Percentiles rank a stretch among this genome's conserved stretches.
phyloP scores from a whole-genome alignment of 2,329 filamentous ascomycete species.

The Stachybotrys chartarum region DNA sequence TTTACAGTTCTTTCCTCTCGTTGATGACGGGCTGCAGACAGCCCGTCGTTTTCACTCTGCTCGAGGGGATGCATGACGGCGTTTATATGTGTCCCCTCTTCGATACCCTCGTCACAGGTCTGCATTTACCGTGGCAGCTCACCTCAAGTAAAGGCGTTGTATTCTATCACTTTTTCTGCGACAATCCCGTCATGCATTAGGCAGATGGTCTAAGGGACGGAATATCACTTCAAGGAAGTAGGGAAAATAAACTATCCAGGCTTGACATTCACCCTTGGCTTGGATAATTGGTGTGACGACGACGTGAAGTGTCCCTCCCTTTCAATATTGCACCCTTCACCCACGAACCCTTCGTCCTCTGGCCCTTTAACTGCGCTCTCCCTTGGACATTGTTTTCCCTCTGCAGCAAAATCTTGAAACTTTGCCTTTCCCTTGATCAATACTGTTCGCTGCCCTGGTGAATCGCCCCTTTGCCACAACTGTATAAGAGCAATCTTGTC shows the following conservation, averaged over 20 bases:
- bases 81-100: slow-evolving; percentile 20
- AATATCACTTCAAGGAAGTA: too few relatives aligned
- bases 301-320: not conserved
- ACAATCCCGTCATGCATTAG: too few relatives aligned
- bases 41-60: not conserved
- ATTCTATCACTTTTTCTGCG: slow-evolving; percentile 2
- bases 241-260: too few relatives aligned
- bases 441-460: not conserved
- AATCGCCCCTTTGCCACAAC: not conserved
- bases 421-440: not conserved
- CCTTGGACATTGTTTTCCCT: not conserved
- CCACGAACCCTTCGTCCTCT: not conserved
- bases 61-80: slow-evolving; percentile 18
- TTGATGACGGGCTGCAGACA: not conserved
- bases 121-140: slow-evolving; percentile 15
- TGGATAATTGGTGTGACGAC: too few relatives aligned
- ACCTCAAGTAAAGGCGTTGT: slow-evolving; percentile 11
- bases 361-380: not conserved
- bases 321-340: not conserved
- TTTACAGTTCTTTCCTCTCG: slow-evolving; percentile 6
- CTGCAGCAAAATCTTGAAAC: not conserved
- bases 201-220: too few relatives aligned
- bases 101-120: slow-evolving; percentile 24
- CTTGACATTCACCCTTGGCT: too few relatives aligned
- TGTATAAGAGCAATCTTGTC: not conserved